Percentiles rank a stretch among this genome's conserved stretches.
Conservation (phyloP, 176 grass and related monocot species). For the Cocos nucifera region DNA sequence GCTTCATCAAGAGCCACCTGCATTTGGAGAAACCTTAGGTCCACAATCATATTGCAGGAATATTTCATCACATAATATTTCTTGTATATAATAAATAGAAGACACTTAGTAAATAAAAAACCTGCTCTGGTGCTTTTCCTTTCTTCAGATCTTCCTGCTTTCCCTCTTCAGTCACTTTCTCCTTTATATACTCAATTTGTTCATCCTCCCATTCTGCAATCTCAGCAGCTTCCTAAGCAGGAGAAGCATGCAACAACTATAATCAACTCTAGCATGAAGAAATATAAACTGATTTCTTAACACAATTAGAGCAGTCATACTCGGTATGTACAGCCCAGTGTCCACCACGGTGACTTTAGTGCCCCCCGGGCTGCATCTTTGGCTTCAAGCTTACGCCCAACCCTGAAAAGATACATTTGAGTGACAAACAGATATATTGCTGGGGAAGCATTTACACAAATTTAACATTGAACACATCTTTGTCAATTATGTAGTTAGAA, state of each 20-base stretch:
- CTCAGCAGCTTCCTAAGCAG: conserved; percentile 72
- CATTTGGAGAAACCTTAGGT: background rate
- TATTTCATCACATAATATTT: too few relatives aligned
- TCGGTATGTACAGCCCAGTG: conserved; percentile 72
- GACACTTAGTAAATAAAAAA: background rate
- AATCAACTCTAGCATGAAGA: too few relatives aligned
- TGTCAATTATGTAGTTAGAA: background rate
- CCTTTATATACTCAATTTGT: conserved; percentile 86
- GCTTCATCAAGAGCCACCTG: conserved; percentile 89
- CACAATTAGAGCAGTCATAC: conserved; percentile 30
- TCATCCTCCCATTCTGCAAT: conserved; percentile 96
- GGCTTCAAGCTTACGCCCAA: conserved; percentile 68
- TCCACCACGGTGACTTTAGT: conserved; percentile 97
- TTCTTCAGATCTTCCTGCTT: conserved; percentile 80
- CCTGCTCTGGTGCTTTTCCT: conserved; percentile 92
- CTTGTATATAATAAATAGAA: too few relatives aligned
- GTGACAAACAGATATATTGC: background rate
- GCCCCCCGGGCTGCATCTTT: conserved; percentile 89
- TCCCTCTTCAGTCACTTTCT: conserved; percentile 78
- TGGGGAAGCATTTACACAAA: too few relatives aligned
- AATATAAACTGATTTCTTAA: background rate
- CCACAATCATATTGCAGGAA: too few relatives aligned
- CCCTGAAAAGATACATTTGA: conserved; percentile 25
- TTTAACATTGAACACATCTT: too few relatives aligned
- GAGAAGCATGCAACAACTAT: background rate